Percentiles rank a stretch among this genome's conserved stretches.
These are phyloP conservation scores for Thielaviopsis populi DNA, from an alignment of 2,329 filamentous ascomycete species.

Conservation along the genomic window DNA sequence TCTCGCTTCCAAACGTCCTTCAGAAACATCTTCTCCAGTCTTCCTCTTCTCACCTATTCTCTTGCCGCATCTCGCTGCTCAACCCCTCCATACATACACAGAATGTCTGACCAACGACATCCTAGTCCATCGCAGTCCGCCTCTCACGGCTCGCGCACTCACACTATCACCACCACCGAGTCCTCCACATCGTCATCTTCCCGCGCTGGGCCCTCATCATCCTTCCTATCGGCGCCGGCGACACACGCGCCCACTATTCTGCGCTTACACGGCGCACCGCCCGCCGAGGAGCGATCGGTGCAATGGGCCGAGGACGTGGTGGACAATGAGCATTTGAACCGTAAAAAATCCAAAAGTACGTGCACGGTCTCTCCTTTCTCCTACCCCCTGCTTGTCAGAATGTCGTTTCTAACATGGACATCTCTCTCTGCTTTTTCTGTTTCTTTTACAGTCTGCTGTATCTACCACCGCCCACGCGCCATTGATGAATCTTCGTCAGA, in stretches of 20 bases:
- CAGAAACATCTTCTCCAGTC: neutral
- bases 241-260: slow-evolving; percentile 25
- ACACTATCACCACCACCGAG: slow-evolving; percentile 2
- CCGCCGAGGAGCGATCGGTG: slow-evolving; percentile 45
- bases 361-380: slow-evolving; percentile 3
- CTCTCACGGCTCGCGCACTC: slow-evolving; percentile 1
- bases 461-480: slow-evolving; percentile 76
- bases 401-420: neutral
- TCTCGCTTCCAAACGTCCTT: neutral
- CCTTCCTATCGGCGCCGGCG: neutral
- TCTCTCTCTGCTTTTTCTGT: neutral
- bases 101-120: neutral
- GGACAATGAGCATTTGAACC: slow-evolving; percentile 87
- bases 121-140: neutral
- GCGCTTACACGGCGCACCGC: slow-evolving; percentile 36
- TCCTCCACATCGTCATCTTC: neutral
- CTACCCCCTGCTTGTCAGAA: neutral
- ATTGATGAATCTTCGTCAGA: slow-evolving; percentile 65
- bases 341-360: slow-evolving; percentile 85
- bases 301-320: slow-evolving; percentile 88
- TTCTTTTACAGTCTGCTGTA: slow-evolving; percentile 69
- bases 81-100: neutral
- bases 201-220: neutral
- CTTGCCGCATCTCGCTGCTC: neutral
- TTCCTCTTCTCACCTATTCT: neutral